phyloP scores from a whole-genome alignment of 441 rosid genomes.

The Erodium moschatum region DNA sequence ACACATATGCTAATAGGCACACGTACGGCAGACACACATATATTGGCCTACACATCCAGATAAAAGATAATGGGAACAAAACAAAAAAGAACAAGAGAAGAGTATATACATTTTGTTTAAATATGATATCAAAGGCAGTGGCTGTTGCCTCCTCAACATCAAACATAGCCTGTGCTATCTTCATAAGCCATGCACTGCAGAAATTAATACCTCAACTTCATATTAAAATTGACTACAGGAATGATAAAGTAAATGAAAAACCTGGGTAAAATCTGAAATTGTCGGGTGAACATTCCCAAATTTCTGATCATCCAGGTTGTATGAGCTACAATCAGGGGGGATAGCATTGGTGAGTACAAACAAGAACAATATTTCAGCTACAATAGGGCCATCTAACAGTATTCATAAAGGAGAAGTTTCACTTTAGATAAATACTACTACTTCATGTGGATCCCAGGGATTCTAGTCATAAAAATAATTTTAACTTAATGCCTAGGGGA shows the following conservation, averaged over 20 bases:
- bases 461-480: too few relatives aligned
- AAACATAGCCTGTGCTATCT: slow-evolving; percentile 85
- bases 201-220: slow-evolving; percentile 19
- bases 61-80: background rate
- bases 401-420: too few relatives aligned
- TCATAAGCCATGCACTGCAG: slow-evolving; percentile 18
- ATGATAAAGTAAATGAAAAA: slow-evolving; percentile 24
- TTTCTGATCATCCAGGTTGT: slow-evolving; percentile 65
- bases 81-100: background rate
- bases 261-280: slow-evolving; percentile 65
- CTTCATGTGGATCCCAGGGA: too few relatives aligned
- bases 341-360: background rate
- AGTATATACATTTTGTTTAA: slow-evolving; percentile 51
- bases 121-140: slow-evolving; percentile 64
- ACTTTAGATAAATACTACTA: too few relatives aligned
- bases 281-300: slow-evolving; percentile 36
- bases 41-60: background rate
- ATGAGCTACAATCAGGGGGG: slow-evolving; percentile 49
- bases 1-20: too few relatives aligned
- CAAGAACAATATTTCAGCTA: slow-evolving; percentile 16
- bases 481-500: too few relatives aligned
- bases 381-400: too few relatives aligned
- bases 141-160: slow-evolving; percentile 89
- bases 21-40: background rate
- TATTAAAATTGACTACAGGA: background rate